phyloP scores from a whole-genome alignment of 192 early-diverging fungal genomes.

The Pilaira anomala region DNA sequence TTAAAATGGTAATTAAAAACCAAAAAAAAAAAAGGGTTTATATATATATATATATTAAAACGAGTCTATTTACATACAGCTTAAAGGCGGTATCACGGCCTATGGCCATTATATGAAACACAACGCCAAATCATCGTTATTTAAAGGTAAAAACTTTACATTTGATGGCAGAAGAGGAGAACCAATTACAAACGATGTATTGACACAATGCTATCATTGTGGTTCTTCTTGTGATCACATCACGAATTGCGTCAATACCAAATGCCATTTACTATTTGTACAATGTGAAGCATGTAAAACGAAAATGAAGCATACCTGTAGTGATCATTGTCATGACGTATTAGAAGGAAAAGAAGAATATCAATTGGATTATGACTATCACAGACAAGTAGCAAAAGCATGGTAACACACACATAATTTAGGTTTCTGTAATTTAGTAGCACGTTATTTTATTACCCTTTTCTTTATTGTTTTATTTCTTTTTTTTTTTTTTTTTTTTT shows the following conservation, averaged over 20 bases:
- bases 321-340: conserved; percentile 41
- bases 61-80: conserved; percentile 16
- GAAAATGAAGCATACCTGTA: conserved; percentile 42
- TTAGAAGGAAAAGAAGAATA: conserved; percentile 21
- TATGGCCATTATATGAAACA: conserved; percentile 56
- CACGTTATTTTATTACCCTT: too few relatives aligned
- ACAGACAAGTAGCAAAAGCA: conserved; percentile 20
- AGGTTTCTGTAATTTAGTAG: too few relatives aligned
- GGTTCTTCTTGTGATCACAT: conserved; percentile 60
- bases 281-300: conserved; percentile 57
- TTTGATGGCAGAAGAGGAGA: conserved; percentile 76
- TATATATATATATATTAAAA: neutral
- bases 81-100: conserved; percentile 70
- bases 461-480: too few relatives aligned
- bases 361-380: conserved; percentile 27
- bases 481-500: too few relatives aligned
- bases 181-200: conserved; percentile 56
- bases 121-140: conserved; percentile 45
- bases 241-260: conserved; percentile 64
- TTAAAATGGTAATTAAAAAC: conserved; percentile 52
- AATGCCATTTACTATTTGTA: conserved; percentile 70
- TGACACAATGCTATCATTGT: conserved; percentile 67
- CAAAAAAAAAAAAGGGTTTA: too few relatives aligned
- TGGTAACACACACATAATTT: too few relatives aligned
- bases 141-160: conserved; percentile 75